Base-by-base conservation (phyloP, 1,284 basidiomycete genomes). In the Boletus sp. region DNA sequence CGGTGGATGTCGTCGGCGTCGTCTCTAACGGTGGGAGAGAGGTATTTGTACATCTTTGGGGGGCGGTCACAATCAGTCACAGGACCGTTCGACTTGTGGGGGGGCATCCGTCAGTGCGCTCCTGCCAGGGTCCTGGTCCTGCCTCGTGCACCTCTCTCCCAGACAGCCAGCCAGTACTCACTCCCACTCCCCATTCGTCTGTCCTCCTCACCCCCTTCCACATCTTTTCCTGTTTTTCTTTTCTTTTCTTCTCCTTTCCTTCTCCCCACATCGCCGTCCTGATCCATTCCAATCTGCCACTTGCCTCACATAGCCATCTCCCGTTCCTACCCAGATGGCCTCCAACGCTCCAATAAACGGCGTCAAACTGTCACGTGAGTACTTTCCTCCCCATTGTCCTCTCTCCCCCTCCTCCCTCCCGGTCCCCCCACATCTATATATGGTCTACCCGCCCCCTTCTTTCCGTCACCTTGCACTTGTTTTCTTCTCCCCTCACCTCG, bases 351-450 rank as follows among this genome's bases (percentile, higher is more conserved):
- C 87, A 68, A 91, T 93, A 72, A 93, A 93, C 69, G 91, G 91
- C 65, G 85, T 92, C 71, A 91, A 88, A 79, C 81, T 92, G 63
- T 87, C 88, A 69, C 81, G 90, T 92, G 70, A 75, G 89, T 87
- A 9, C 52, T 52, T 55, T 44, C 45, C 49, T 49, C 48, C 44
- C 51, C 53, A 41, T 47, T 49, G 46, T 54, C 48, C 53, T 50
- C 46, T 53, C 50, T 53, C 52, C 35, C 48, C 46, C 39, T 43
- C 47, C 49, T 52, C 39, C 27, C 40, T 57, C 58, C 48, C 55
- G 17, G 32, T 33, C 32, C 32, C 32, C 32, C 59, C 20, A 56
- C 61, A 52, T 66, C 67, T 62, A 61, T 65, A 65, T 68, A 53
- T 67, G 61, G 63, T 63, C 47, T 50, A 60, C 57, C 55, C 52